These are phyloP conservation scores for Dioscorea alata DNA, from an alignment of 106 monocot genomes.

Conservation along the genomic window DNA sequence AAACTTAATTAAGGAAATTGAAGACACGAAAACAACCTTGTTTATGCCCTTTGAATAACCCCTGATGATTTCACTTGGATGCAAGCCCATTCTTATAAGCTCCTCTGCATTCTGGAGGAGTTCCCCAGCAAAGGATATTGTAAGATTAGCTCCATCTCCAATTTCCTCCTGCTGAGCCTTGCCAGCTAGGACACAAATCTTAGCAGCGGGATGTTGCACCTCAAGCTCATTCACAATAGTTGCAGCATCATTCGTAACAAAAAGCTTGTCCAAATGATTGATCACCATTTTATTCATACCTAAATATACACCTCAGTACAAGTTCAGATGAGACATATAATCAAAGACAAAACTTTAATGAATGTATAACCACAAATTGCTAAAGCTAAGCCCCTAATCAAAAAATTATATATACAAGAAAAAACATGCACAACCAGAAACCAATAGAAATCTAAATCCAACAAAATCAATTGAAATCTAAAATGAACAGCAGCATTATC, in stretches of 20 bases:
- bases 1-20: constrained; percentile 36
- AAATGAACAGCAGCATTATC: too few species aligned
- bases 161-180: constrained; percentile 98
- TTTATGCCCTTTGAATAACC: constrained; percentile 82
- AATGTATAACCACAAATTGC: neutral
- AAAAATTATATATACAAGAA: neutral
- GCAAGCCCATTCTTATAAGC: constrained; percentile 90
- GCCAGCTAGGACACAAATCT: constrained; percentile 81
- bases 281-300: constrained; percentile 99
- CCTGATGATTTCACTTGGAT: constrained; percentile 96
- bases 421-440: neutral
- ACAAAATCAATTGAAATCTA: too few species aligned
- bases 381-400: neutral
- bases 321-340: too few species aligned
- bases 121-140: constrained; percentile 93
- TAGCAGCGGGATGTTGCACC: constrained; percentile 97
- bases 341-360: neutral
- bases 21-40: constrained; percentile 31
- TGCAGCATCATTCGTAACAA: constrained; percentile 96
- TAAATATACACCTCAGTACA: constrained; percentile 1
- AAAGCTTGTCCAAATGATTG: constrained; percentile 95
- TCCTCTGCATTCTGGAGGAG: constrained; percentile 84
- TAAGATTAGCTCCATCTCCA: constrained; percentile 89
- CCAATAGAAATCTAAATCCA: neutral
- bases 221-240: constrained; percentile 97